Evolutionary conservation across 2,329 filamentous ascomycete genomes (phyloP), one percentile per base, ranked within the genome.

Genomic region (Pestalotiopsis sp.): DNA sequence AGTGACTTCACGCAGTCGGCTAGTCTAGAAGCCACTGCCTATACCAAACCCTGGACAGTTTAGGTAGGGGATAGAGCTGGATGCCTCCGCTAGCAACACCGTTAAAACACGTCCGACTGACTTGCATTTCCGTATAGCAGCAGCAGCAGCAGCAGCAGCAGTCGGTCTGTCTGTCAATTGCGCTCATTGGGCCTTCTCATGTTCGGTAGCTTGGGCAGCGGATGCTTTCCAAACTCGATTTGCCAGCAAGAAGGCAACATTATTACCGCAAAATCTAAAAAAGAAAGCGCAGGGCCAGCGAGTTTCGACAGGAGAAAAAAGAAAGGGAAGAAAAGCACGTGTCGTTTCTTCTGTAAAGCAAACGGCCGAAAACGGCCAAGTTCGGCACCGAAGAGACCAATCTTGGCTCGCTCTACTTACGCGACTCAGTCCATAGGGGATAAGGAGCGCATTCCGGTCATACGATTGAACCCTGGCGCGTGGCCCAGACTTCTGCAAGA

Each of bases 91-190:
- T 52, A 52, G 45, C 45, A 9, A n/a, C 45, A 20, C 45, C 45
- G 45, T 52, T 52, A n/a, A 36, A 36, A 52, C 45, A 52, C 20
- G 20, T 52, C 45, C 45, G 45, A 52, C 17, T n/a, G 20, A 52
- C 58, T 20, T 61, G 58, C 31, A 31, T 61, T 61, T n/a, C 58
- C 25, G 58, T 61, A 20, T n/a, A 59, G 57, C 9, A 58, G 56
- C 12, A 14, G 57, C 57, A 61, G 49, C 57, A 59, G 57, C 9
- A 58, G 56, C 12, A 14, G 57, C 57, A 61, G 49, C 49, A 61
- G 58, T 38, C 58, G 58, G 25, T 61, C 58, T 61, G 58, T 38
- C 20, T 38, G 20, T 6, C 23, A n/a, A 6, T 11, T 27, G 58
- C 58, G 25, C 58, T n/a, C 14, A 17, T 52, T 52, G 45, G 31